A percentile compares a stretch with the other conserved stretches of the same genome.
Conservation (phyloP, 1,284 basidiomycete genomes). For the Irpex rosettiformis region DNA sequence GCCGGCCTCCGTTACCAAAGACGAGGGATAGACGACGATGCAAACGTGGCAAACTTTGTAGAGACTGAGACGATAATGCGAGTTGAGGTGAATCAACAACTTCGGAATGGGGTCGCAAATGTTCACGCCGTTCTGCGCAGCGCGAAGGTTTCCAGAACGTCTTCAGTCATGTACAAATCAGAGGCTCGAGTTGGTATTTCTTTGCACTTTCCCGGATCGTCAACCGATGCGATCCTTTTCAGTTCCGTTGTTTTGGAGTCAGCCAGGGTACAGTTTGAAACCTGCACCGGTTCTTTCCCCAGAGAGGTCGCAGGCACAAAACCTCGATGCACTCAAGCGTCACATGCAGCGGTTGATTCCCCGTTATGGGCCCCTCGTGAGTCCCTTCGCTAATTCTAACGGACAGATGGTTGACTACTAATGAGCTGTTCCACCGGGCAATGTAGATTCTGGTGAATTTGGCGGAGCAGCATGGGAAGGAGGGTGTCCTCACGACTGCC, state of each 20-base stretch:
- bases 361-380: constrained; percentile 76
- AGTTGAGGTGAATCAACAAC: constrained; percentile 52
- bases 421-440: neutral
- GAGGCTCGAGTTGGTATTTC: constrained; percentile 74
- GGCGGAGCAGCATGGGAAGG: constrained; percentile 88
- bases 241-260: constrained; percentile 91
- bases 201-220: constrained; percentile 2
- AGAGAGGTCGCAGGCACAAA: constrained; percentile 74
- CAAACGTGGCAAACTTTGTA: constrained; percentile 86
- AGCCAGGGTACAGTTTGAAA: constrained; percentile 82
- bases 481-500: constrained; percentile 75
- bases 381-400: constrained; percentile 14
- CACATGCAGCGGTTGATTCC: constrained; percentile 73
- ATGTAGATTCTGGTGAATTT: constrained; percentile 80
- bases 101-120: neutral
- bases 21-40: constrained; percentile 87
- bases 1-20: constrained; percentile 96
- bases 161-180: constrained; percentile 85
- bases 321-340: constrained; percentile 63
- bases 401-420: constrained; percentile 3
- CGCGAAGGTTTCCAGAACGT: constrained; percentile 70
- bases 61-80: constrained; percentile 90
- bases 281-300: constrained; percentile 78
- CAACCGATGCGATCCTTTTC: constrained; percentile 8
- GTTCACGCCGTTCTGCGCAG: constrained; percentile 31